These are phyloP conservation scores for Colletotrichum neosansevieriae DNA, from an alignment of 2,329 filamentous ascomycete species.

Conservation along the genomic window DNA sequence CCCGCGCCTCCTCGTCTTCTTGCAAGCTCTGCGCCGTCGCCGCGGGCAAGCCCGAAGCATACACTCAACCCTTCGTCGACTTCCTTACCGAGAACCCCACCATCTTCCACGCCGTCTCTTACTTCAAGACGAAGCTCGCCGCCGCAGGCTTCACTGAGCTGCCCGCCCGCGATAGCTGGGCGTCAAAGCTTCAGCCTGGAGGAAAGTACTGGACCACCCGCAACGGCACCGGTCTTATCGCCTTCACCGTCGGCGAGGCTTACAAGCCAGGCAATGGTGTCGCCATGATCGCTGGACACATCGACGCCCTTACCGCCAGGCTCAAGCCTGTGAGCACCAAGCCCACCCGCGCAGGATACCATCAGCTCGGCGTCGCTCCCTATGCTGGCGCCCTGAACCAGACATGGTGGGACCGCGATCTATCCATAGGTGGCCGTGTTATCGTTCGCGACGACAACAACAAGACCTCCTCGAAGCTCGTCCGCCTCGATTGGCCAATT, in stretches of 20 bases:
- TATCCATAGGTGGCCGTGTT: conserved; percentile 90
- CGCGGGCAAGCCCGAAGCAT: conserved; percentile 69
- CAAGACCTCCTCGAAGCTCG: conserved; percentile 84
- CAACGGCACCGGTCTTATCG: conserved; percentile 87
- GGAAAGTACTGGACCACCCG: conserved; percentile 91
- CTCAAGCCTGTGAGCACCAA: conserved; percentile 92
- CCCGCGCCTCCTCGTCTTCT: conserved; percentile 39
- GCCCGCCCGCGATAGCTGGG: conserved; percentile 85
- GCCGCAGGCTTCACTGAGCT: conserved; percentile 81
- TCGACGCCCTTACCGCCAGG: conserved; percentile 90
- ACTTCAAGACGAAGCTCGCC: conserved; percentile 80
- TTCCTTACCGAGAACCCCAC: conserved; percentile 94
- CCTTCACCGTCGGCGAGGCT: conserved; percentile 83
- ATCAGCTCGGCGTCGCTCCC: conserved; percentile 90
- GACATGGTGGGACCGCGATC: conserved; percentile 98
- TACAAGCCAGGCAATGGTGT: conserved; percentile 89
- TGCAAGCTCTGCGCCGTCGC: conserved; percentile 55
- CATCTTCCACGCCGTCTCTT: conserved; percentile 88
- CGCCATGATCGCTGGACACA: conserved; percentile 90
- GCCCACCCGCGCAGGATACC: conserved; percentile 84
- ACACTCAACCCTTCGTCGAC: conserved; percentile 85
- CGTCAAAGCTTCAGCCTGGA: conserved; percentile 75
- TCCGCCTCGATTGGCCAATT: conserved; percentile 95
- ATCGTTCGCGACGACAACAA: conserved; percentile 81
- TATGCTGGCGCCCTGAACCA: conserved; percentile 89